These are phyloP conservation scores for Globisporangium viniferum DNA, from an alignment of 352 stramenopile species.

Conservation along the genomic window DNA sequence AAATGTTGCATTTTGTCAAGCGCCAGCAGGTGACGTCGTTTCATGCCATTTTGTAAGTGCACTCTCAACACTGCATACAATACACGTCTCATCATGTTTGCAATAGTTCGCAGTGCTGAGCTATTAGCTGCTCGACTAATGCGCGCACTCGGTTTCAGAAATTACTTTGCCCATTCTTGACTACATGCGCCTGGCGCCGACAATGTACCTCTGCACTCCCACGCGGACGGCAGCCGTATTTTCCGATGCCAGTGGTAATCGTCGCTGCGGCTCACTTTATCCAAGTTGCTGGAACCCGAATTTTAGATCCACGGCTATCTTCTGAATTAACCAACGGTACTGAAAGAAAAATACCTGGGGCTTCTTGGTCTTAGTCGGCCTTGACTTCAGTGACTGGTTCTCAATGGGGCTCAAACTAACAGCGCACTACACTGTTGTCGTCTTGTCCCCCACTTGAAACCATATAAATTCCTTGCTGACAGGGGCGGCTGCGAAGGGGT, in stretches of 20 bases:
- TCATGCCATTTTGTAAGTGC: no score
- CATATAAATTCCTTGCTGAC: neutral
- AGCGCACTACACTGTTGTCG: neutral
- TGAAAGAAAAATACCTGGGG: neutral
- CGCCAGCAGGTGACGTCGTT: no score
- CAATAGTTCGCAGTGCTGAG: no score
- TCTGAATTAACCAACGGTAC: neutral
- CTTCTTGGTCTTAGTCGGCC: neutral
- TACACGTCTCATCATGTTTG: no score
- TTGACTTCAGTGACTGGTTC: neutral
- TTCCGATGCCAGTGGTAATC: neutral
- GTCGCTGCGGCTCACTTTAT: neutral
- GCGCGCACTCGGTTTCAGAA: neutral
- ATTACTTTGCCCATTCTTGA: neutral
- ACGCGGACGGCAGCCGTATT: neutral
- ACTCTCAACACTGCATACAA: no score
- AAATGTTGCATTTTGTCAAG: no score
- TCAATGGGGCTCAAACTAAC: neutral
- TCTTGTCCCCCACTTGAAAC: neutral
- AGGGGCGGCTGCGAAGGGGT: neutral
- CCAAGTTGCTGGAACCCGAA: neutral
- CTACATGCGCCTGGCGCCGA: neutral
- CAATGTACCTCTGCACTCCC: neutral
- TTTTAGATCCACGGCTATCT: neutral
- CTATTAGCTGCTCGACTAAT: no score